These are phyloP conservation scores for Flaveria sonorensis DNA, from an alignment of 129 eudicot species.

Conservation along the genomic window DNA sequence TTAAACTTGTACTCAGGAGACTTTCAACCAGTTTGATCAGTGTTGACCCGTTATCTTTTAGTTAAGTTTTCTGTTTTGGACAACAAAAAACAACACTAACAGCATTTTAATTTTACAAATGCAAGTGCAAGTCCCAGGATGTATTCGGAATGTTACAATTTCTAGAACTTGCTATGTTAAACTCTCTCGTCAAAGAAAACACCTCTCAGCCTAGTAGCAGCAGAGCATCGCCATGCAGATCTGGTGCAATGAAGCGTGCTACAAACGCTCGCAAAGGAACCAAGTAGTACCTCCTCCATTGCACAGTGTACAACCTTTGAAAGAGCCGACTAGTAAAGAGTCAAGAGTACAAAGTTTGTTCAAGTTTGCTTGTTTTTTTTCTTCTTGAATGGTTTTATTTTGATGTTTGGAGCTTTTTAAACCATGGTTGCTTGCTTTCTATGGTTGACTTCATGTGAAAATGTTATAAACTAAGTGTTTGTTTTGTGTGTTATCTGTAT, in stretches of 20 bases:
- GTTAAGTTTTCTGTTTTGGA: background rate
- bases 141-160: slow-evolving; percentile 60
- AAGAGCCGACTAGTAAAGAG: background rate
- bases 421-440: slow-evolving; percentile 1
- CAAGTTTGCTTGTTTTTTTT: background rate
- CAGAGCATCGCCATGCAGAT: slow-evolving; percentile 56
- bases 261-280: slow-evolving; percentile 44
- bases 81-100: slow-evolving; percentile 4
- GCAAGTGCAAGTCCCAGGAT: slow-evolving; percentile 54
- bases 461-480: background rate
- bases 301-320: background rate
- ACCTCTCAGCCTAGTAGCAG: slow-evolving; percentile 64
- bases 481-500: slow-evolving; percentile 8
- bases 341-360: background rate
- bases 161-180: slow-evolving; percentile 64
- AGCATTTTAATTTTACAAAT: slow-evolving; percentile 3
- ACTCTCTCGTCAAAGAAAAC: slow-evolving; percentile 53
- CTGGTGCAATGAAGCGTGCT: slow-evolving; percentile 62
- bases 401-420: slow-evolving; percentile 17
- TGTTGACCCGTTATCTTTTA: background rate
- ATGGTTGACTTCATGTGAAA: background rate
- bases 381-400: background rate
- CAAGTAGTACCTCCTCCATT: slow-evolving; percentile 1
- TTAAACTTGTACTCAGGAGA: background rate
- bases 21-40: background rate